Conservation (phyloP, 495 filamentous ascomycete genomes). For the Tuber brumale region DNA sequence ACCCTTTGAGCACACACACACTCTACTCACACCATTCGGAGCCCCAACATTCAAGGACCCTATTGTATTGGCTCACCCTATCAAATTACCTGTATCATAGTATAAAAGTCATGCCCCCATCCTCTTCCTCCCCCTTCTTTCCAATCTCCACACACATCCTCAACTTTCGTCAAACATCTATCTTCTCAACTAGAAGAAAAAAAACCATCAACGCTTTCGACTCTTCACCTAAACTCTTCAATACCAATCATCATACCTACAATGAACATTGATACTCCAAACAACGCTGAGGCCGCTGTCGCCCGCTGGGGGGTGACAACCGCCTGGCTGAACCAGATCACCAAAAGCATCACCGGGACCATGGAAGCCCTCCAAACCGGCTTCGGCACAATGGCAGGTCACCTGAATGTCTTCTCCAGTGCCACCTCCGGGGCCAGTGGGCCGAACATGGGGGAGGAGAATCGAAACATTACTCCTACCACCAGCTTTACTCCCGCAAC, state of each 20-base stretch:
- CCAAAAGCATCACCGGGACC: not conserved
- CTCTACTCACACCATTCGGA: not conserved
- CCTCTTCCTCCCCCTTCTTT: not conserved
- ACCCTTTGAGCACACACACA: not conserved
- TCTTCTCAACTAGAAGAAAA: not conserved
- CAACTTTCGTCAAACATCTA: not conserved
- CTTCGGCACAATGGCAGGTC: not conserved
- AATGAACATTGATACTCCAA: not conserved
- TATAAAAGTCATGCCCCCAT: not conserved
- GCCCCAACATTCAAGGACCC: not conserved
- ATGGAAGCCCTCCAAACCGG: not conserved
- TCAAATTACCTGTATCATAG: not conserved
- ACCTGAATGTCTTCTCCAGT: not conserved
- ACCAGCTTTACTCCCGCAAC: too few relatives aligned
- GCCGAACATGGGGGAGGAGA: too few relatives aligned
- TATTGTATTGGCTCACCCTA: not conserved
- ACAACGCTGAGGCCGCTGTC: not conserved
- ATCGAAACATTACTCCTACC: too few relatives aligned
- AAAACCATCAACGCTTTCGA: not conserved
- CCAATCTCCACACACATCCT: too few relatives aligned
- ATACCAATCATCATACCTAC: not conserved
- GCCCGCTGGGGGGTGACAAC: too few relatives aligned
- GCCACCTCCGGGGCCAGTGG: too few relatives aligned
- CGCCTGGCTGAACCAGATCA: not conserved
- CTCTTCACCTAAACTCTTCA: too few relatives aligned